phyloP scores from a whole-genome alignment of 1,139 yeast species.

The Pichia sp. region DNA sequence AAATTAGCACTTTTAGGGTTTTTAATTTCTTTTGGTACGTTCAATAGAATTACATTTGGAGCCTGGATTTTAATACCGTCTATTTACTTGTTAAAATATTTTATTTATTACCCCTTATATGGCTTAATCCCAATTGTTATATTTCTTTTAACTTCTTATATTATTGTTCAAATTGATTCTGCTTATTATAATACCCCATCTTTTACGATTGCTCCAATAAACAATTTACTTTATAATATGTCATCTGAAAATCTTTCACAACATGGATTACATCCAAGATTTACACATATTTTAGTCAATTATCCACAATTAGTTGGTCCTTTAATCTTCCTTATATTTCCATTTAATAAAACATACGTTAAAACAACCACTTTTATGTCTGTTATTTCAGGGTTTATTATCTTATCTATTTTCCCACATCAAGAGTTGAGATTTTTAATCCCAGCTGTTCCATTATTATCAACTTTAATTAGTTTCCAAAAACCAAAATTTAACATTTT shows the following conservation, averaged over 20 bases:
- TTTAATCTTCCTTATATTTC: slow-evolving; percentile 37
- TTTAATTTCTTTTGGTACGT: slow-evolving; percentile 58
- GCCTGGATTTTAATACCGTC: slow-evolving; percentile 67
- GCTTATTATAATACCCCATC: slow-evolving; percentile 12
- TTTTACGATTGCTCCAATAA: slow-evolving; percentile 63
- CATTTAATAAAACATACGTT: slow-evolving; percentile 30
- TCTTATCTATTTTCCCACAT: slow-evolving; percentile 74
- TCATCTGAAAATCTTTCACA: slow-evolving; percentile 49
- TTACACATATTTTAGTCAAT: slow-evolving; percentile 68
- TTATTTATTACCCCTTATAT: slow-evolving; percentile 21
- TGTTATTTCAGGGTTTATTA: slow-evolving; percentile 51
- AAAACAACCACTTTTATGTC: slow-evolving; percentile 52
- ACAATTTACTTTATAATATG: slow-evolving; percentile 69
- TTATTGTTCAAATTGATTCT: slow-evolving; percentile 54
- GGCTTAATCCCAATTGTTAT: slow-evolving; percentile 30
- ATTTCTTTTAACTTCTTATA: slow-evolving; percentile 32
- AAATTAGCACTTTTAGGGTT: slow-evolving; percentile 41
- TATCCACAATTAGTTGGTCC: slow-evolving; percentile 85
- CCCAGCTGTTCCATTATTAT: slow-evolving; percentile 67
- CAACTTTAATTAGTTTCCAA: slow-evolving; percentile 5
- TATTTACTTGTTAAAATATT: slow-evolving; percentile 22
- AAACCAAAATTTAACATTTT: not conserved
- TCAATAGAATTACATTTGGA: slow-evolving; percentile 80
- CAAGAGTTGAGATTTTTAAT: slow-evolving; percentile 83
- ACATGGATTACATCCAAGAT: slow-evolving; percentile 82